phyloP scores from a whole-genome alignment of 257 asterid species.

The Solanum chiquidenum region DNA sequence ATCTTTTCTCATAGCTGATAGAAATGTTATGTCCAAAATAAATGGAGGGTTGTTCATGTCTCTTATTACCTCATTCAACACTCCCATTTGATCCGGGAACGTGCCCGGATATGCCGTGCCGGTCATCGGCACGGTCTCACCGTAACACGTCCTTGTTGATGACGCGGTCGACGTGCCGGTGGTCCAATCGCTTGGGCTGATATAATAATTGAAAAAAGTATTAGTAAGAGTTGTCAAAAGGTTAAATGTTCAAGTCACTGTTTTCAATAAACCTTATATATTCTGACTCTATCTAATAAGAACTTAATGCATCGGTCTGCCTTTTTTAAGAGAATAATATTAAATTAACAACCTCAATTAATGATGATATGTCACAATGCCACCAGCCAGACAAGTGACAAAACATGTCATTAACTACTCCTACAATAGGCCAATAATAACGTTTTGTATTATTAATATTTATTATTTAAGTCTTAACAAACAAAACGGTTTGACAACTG shows the following conservation, averaged over 20 bases:
- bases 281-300: accelerated
- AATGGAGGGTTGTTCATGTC: constrained; percentile 72
- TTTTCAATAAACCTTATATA: neutral
- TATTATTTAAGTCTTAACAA: neutral
- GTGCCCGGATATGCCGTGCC: constrained; percentile 39
- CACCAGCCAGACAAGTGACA: neutral
- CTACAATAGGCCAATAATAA: neutral
- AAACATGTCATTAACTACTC: neutral
- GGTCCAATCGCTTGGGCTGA: constrained; percentile 90
- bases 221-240: neutral
- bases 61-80: constrained; percentile 31
- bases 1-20: constrained; percentile 87
- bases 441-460: neutral
- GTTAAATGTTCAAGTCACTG: no score
- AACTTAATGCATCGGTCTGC: neutral
- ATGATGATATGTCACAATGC: neutral
- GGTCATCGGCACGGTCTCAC: constrained; percentile 62
- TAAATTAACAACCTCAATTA: neutral
- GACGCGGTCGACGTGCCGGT: constrained; percentile 23
- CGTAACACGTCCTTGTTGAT: constrained; percentile 60
- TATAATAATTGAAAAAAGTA: neutral
- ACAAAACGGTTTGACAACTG: neutral
- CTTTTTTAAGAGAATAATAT: neutral
- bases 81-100: constrained; percentile 63
- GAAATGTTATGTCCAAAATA: constrained; percentile 71